Evolutionary conservation across 2,329 filamentous ascomycete genomes (phyloP), one percentile per base, ranked within the genome.

Genomic region (Cytospora mali): DNA sequence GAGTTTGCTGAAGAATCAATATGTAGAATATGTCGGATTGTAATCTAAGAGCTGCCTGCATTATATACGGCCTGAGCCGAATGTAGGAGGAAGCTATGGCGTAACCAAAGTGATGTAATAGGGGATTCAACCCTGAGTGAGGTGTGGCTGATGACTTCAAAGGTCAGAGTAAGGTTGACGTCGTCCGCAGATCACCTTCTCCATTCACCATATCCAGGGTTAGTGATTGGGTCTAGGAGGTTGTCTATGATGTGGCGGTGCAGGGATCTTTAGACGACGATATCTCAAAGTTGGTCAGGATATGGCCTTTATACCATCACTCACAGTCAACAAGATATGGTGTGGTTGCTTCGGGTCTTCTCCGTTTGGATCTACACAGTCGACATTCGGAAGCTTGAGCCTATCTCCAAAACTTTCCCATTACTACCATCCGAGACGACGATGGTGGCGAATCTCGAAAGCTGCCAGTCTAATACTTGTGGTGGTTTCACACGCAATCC

Each of bases 241-340:
- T 61, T 55, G 33, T 13, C 21, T 56, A 58, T 62, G 62, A 53
- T 62, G 62, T 64, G 62, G 62, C 62, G 58, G 58, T 64, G 62
- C 58, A 53, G 62, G 62, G 62, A 33, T 58, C n/a, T 21, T 55
- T 28, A 33, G 33, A 64, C 57, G 27, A 25, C 54, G 5, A 50
- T 18, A 28, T 11, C 7, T 31, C 25, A 27, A 51, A 46, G 57
- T 25, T 31, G 10, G 28, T 23, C 25, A 42, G 23, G 49, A 52
- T 10, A 13, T n/a, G n/a, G n/a, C n/a, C n/a, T n/a, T n/a, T n/a
- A n/a, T n/a, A n/a, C n/a, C n/a, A n/a, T n/a, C n/a, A n/a, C n/a
- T n/a, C n/a, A n/a, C n/a, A n/a, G 48, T 51, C 48, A 27, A 25
- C 28, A 25, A 33, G 28, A n/a, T 57, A 29, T 25, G 14, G 27